Base-by-base conservation (phyloP, 2,329 filamentous ascomycete species). In the Hortaea werneckii region DNA sequence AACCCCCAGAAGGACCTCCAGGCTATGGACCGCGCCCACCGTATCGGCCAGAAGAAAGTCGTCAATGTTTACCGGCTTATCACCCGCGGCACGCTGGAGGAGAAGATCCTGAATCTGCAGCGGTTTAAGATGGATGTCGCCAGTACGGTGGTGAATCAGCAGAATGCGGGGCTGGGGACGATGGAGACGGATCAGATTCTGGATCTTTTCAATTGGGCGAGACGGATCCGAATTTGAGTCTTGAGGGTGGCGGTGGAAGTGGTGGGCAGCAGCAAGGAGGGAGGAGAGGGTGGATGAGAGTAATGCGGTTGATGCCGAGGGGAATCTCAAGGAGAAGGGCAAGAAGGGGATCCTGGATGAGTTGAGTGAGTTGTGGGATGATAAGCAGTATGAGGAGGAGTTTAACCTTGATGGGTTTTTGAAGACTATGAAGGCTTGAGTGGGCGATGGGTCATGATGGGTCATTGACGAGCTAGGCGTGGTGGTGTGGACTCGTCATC, bases 151-250 rank as follows among this genome's bases (percentile, higher is more conserved):
- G 94, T 98, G 54, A 98, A 98, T 65, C 92, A 98, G 68, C 92
- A 98, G 69, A 98, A 98, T 58, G 90, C 92, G 1, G 92, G 92
- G 1, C 71, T 98, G 1, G 83, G 78, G 44, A 94, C 88, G 10
- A 98, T 98, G 92, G 90, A 96, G 66, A 98, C 94, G 35, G 92
- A 96, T 61, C 89, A 98, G 67, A 94, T 98, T 49, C 78, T 98
- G 3, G 92, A 98, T 60, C 78, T 98, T 40, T 98, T 98, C 74
- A 96, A 85, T 57, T 98, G 6, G 85, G 86, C 45, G 87, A 94
- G 37, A 82, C 85, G 3, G 78, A 65, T 50, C 57, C 60, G 11
- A 63, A 61, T 34, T 51, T 64, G 11, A 50, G 58, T 8, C 55
- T 63, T 13, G 54, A 50, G 35, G 58, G 58, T 47, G 41, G 45